Percentiles rank a stretch among this genome's conserved stretches.
Conservation (phyloP, 257 asterid genomes). For the Solanum neorickii region DNA sequence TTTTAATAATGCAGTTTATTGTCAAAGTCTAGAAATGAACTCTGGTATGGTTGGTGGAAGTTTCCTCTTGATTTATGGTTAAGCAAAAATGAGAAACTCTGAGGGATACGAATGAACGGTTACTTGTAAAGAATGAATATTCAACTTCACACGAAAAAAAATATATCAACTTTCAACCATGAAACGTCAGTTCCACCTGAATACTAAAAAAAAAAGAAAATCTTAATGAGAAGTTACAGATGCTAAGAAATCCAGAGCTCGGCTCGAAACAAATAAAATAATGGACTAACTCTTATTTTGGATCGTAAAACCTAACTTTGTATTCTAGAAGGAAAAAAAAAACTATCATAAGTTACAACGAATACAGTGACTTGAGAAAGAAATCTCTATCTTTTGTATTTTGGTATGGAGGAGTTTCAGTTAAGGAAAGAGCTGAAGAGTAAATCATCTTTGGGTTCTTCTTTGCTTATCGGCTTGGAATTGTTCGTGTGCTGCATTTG, state of each 20-base stretch:
- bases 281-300: not conserved
- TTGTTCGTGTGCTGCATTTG: conserved; percentile 32
- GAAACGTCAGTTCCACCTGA: not conserved
- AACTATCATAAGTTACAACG: not conserved
- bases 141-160: not conserved
- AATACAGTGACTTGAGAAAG: not conserved
- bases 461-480: conserved; percentile 35
- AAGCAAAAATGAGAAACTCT: not conserved
- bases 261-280: conserved; percentile 12
- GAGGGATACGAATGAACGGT: not conserved
- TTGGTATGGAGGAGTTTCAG: conserved; percentile 15
- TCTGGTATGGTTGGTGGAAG: not conserved
- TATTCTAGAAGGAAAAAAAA: not conserved
- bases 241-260: not conserved
- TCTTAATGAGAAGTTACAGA: not conserved
- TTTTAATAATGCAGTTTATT: not conserved
- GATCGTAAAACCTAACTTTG: conserved; percentile 8
- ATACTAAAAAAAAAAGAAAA: not conserved
- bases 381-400: not conserved
- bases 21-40: not conserved
- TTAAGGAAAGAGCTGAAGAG: conserved; percentile 53
- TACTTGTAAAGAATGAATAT: not conserved
- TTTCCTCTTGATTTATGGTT: not conserved
- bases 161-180: not conserved
- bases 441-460: conserved; percentile 72